Percentiles rank a stretch among this genome's conserved stretches.
Conservation (phyloP, 805 yeast species). For the Myxozyma sirexii region DNA sequence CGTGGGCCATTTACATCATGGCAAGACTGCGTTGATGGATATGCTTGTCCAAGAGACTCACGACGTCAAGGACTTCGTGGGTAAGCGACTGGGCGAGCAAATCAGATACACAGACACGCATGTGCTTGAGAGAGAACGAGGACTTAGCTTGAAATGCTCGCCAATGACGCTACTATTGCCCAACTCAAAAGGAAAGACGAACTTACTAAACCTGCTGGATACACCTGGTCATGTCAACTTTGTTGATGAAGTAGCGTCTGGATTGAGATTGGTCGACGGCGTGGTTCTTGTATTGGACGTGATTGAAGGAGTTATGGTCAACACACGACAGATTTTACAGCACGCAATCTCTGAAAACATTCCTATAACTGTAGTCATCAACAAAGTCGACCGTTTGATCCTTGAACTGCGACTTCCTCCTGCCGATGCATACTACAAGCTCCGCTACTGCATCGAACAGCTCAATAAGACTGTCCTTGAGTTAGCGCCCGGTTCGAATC, state of each 20-base stretch:
- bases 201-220: slow-evolving; percentile 68
- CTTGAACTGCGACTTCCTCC: slow-evolving; percentile 79
- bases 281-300: slow-evolving; percentile 75
- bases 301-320: slow-evolving; percentile 76
- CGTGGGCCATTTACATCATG: slow-evolving; percentile 80
- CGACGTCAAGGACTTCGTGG: slow-evolving; percentile 40
- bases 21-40: slow-evolving; percentile 82
- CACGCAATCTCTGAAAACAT: slow-evolving; percentile 55
- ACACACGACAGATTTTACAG: slow-evolving; percentile 53
- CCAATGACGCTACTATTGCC: slow-evolving; percentile 64
- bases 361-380: slow-evolving; percentile 63
- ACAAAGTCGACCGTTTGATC: slow-evolving; percentile 84
- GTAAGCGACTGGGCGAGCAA: slow-evolving; percentile 48
- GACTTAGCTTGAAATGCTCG: slow-evolving; percentile 64
- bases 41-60: slow-evolving; percentile 70
- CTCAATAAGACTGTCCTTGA: slow-evolving; percentile 56
- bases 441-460: slow-evolving; percentile 61
- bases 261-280: slow-evolving; percentile 64
- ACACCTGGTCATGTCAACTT: slow-evolving; percentile 93
- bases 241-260: slow-evolving; percentile 67
- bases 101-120: slow-evolving; percentile 73
- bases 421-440: slow-evolving; percentile 68
- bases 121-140: slow-evolving; percentile 68
- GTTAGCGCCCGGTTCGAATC: slow-evolving; percentile 11
- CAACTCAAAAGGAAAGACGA: slow-evolving; percentile 57